These are phyloP conservation scores for Epichloe sp. DNA, from an alignment of 2,329 filamentous ascomycete genomes.

Conservation along the genomic window DNA sequence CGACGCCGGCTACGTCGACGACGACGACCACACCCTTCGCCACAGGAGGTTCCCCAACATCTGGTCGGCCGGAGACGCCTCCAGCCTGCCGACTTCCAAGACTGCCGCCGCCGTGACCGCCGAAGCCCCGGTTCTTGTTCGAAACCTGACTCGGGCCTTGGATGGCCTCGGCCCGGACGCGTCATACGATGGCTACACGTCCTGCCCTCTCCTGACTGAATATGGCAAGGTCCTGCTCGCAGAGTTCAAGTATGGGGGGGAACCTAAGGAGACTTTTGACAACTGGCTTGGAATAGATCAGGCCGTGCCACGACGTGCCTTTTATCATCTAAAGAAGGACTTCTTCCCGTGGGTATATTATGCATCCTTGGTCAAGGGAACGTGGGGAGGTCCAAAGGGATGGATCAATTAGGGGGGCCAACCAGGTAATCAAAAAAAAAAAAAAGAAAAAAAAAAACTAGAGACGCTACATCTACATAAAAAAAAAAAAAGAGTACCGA, in stretches of 20 bases:
- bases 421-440: neutral
- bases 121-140: conserved; percentile 36
- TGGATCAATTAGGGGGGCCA: conserved; percentile 17
- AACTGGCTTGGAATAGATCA: conserved; percentile 44
- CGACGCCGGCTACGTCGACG: conserved; percentile 43
- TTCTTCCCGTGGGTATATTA: conserved; percentile 57
- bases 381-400: conserved; percentile 48
- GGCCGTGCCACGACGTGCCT: conserved; percentile 37
- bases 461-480: neutral
- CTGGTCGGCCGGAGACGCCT: conserved; percentile 46
- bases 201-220: conserved; percentile 39
- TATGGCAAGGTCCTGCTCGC: conserved; percentile 51
- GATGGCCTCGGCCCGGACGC: conserved; percentile 32
- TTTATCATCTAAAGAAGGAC: conserved; percentile 52
- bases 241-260: conserved; percentile 54
- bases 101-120: conserved; percentile 40
- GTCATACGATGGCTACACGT: conserved; percentile 41
- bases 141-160: conserved; percentile 30
- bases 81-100: conserved; percentile 45
- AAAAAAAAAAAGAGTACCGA: neutral
- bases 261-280: conserved; percentile 49
- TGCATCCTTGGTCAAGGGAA: conserved; percentile 46
- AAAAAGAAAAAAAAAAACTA: no score
- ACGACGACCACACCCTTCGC: conserved; percentile 37
- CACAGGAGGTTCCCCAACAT: conserved; percentile 43